Evolutionary conservation across 495 filamentous ascomycete genomes (phyloP).

Genomic region (Podospora pseudocomata): DNA sequence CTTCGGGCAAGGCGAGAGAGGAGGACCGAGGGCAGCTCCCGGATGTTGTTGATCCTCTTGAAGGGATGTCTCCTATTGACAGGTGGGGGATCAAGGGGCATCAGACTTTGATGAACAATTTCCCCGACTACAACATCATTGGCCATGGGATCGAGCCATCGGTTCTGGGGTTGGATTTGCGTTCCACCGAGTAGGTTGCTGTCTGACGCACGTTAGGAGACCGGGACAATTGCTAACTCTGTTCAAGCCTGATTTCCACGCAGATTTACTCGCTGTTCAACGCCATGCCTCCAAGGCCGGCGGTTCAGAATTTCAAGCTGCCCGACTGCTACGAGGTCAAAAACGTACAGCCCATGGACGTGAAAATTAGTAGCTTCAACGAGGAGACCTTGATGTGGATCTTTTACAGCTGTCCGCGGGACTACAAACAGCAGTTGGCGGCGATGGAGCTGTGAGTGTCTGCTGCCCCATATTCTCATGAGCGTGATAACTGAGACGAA

Average conservation of each 20-base stretch:
- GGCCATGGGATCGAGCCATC: slow-evolving; percentile 76
- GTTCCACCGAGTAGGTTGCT: slow-evolving; percentile 65
- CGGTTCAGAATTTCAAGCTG: slow-evolving; percentile 72
- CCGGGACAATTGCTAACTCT: slow-evolving; percentile 9
- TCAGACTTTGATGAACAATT: slow-evolving; percentile 72
- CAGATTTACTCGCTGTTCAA: slow-evolving; percentile 65
- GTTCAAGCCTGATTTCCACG: slow-evolving; percentile 36
- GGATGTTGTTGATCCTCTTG: slow-evolving; percentile 53
- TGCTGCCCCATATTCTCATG: not conserved
- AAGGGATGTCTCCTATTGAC: slow-evolving; percentile 75
- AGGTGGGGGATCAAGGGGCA: slow-evolving; percentile 78
- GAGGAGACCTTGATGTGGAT: slow-evolving; percentile 93
- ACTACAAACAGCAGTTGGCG: slow-evolving; percentile 79
- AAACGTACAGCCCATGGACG: slow-evolving; percentile 76
- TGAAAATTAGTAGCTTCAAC: slow-evolving; percentile 75
- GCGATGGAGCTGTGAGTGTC: slow-evolving; percentile 67
- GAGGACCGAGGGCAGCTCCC: slow-evolving; percentile 24
- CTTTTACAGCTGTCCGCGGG: slow-evolving; percentile 85
- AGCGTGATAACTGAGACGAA: slow-evolving; percentile 13
- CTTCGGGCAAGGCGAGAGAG: slow-evolving; percentile 41
- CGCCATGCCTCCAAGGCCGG: slow-evolving; percentile 61
- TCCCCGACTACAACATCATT: slow-evolving; percentile 69
- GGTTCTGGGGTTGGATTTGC: slow-evolving; percentile 73
- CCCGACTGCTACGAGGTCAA: slow-evolving; percentile 84
- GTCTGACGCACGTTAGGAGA: too few species aligned